Base-by-base conservation (phyloP, 192 early-diverging fungal genomes). In the Coemansia sp. region DNA sequence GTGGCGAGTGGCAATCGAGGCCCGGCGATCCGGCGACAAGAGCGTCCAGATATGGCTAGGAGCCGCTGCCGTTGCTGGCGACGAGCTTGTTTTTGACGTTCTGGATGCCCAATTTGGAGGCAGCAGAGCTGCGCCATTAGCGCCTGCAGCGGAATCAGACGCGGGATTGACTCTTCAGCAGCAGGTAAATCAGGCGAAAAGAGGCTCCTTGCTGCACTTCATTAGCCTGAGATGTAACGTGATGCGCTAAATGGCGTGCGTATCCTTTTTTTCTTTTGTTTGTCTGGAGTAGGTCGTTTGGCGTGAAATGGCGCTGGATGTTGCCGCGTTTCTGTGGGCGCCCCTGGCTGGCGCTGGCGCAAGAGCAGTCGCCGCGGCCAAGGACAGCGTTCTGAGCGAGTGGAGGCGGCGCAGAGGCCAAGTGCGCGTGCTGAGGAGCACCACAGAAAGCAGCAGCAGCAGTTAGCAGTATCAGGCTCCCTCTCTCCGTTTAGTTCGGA, bases 251-350 rank as follows among this genome's bases (percentile, higher is more conserved):
- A 46, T 41, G 49, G 17, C 19, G 17, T 46, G 45, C 17, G 45
- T 8, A 17, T 19, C n/a, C 22, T 38, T 52, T 29, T 38, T 41
- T 29, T 34, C 15, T 36, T 40, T 35, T 35, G 23, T 13, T 13
- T 11, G 5, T 52, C 14, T 25, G 5, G 48, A 63, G 63, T 59
- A 59, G 49, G 70, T 66, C 49, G 35, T 43, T 43, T 56, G 49
- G 50, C 76, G 76, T 11, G 71, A 73, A 11, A 69, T 73, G 71
- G 76, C 71, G 49, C 57, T 79, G 42, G 76, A 73, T 34, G 65
- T 73, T 34, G 76, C 71, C 2, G 66, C 76, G 45, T 79, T 79
- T 66, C 14, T 57, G 23, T 67, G 65, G 63, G 67, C 76, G 40
- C 76, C 76, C 57, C 58, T 73, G 23, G 57, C 41, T 0, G 49